Percentiles rank a stretch among this genome's conserved stretches.
Evolutionary conservation across 1,284 basidiomycete genomes (phyloP).

Genomic region (Sanghuangporus baumii): DNA sequence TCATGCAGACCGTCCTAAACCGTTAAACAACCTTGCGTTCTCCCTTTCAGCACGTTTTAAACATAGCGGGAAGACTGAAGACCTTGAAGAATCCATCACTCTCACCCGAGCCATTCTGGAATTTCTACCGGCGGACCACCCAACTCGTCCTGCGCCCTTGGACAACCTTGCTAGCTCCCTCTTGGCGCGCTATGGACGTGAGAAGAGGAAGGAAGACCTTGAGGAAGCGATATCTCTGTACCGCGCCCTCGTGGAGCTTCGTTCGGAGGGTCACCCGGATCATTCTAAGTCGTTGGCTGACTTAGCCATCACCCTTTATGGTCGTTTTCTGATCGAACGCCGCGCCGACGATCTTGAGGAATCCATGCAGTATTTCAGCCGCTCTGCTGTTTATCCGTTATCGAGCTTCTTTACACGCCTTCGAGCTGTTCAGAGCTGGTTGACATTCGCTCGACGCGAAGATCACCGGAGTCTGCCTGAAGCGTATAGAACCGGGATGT

Average conservation of each 20-base stretch:
- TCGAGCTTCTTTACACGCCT: neutral
- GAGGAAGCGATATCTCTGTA: neutral
- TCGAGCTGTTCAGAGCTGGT: neutral
- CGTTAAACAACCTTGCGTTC: neutral
- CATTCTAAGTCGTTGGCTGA: neutral
- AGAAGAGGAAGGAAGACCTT: neutral
- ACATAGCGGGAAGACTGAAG: slow-evolving; percentile 20
- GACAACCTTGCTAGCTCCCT: neutral
- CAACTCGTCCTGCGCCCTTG: neutral
- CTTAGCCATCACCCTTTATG: neutral
- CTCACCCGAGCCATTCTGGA: neutral
- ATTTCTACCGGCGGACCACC: neutral
- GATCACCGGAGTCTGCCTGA: neutral
- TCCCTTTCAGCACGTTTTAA: neutral
- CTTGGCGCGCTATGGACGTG: neutral
- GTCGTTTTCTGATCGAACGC: neutral
- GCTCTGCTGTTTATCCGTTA: neutral
- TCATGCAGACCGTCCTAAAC: neutral
- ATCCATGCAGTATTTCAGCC: neutral
- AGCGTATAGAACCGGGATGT: neutral
- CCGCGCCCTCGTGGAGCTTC: neutral
- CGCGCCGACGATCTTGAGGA: neutral
- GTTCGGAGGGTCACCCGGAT: neutral
- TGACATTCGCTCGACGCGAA: neutral
- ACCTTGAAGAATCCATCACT: neutral